phyloP scores from a whole-genome alignment of 768 basidiomycete genomes.

The Tricholoma saponaceum region DNA sequence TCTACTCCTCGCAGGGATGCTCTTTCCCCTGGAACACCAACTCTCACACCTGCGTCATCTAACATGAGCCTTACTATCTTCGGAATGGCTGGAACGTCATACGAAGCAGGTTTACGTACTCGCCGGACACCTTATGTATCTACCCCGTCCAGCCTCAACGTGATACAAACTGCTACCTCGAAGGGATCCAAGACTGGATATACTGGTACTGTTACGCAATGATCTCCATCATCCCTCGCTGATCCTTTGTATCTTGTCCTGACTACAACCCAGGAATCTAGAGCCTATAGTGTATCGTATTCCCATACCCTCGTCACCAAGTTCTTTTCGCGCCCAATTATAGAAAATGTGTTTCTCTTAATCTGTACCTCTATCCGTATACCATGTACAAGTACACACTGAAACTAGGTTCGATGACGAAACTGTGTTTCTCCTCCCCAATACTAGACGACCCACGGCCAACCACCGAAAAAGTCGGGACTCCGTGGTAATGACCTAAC shows the following conservation, averaged over 20 bases:
- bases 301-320: neutral
- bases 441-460: too few relatives aligned
- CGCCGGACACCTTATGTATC: neutral
- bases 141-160: neutral
- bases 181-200: neutral
- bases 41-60: neutral
- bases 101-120: neutral
- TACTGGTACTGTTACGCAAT: too few relatives aligned
- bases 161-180: neutral
- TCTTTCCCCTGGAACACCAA: neutral
- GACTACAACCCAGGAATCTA: neutral
- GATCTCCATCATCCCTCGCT: neutral
- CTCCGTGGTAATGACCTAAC: too few relatives aligned
- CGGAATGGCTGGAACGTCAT: neutral
- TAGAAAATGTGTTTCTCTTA: neutral
- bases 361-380: conserved; percentile 5
- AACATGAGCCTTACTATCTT: neutral
- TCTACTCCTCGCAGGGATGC: neutral
- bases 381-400: neutral
- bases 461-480: too few relatives aligned
- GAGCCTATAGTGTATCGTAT: neutral
- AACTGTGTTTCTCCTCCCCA: too few relatives aligned
- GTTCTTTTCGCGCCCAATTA: neutral
- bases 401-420: too few relatives aligned
- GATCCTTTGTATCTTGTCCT: neutral